Evolutionary conservation across 2,329 filamentous ascomycete species (phyloP).

Genomic region (Albophoma yamanashiensis): DNA sequence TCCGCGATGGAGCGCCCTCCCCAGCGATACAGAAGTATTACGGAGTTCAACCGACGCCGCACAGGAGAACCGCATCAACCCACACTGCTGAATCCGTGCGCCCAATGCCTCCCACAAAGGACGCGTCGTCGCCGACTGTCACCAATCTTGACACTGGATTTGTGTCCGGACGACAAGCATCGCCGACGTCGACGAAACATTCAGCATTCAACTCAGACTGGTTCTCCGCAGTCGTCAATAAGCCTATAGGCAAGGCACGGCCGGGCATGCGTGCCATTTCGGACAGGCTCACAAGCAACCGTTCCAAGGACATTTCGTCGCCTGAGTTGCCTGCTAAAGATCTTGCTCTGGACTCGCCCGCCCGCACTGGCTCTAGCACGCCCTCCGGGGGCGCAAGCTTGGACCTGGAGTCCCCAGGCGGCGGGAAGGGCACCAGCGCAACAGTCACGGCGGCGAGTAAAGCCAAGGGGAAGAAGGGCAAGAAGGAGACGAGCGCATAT

Average conservation of each 20-base stretch:
- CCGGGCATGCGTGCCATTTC: slow-evolving; percentile 78
- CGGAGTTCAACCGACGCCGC: slow-evolving; percentile 34
- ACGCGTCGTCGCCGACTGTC: slow-evolving; percentile 43
- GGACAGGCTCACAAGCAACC: slow-evolving; percentile 54
- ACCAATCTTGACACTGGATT: slow-evolving; percentile 46
- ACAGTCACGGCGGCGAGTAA: slow-evolving; percentile 35
- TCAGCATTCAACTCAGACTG: slow-evolving; percentile 43
- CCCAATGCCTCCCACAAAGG: slow-evolving; percentile 40
- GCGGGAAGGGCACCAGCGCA: slow-evolving; percentile 44
- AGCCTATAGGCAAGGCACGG: slow-evolving; percentile 36
- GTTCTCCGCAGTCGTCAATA: slow-evolving; percentile 40
- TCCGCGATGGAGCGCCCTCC: slow-evolving; percentile 49
- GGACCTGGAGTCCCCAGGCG: slow-evolving; percentile 66
- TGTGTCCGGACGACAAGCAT: slow-evolving; percentile 25
- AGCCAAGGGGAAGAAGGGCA: slow-evolving; percentile 58
- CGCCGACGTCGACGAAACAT: slow-evolving; percentile 32
- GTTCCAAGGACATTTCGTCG: slow-evolving; percentile 39
- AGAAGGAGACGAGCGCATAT: slow-evolving; percentile 94
- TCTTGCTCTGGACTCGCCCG: slow-evolving; percentile 50
- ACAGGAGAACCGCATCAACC: slow-evolving; percentile 52
- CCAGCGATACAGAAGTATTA: slow-evolving; percentile 64
- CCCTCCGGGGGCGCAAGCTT: slow-evolving; percentile 58
- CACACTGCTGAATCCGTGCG: slow-evolving; percentile 44
- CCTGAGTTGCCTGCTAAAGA: slow-evolving; percentile 39
- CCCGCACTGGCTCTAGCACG: slow-evolving; percentile 66